Evolutionary conservation across 352 stramenopile genomes (phyloP).

Genomic region (Pythium biforme): DNA sequence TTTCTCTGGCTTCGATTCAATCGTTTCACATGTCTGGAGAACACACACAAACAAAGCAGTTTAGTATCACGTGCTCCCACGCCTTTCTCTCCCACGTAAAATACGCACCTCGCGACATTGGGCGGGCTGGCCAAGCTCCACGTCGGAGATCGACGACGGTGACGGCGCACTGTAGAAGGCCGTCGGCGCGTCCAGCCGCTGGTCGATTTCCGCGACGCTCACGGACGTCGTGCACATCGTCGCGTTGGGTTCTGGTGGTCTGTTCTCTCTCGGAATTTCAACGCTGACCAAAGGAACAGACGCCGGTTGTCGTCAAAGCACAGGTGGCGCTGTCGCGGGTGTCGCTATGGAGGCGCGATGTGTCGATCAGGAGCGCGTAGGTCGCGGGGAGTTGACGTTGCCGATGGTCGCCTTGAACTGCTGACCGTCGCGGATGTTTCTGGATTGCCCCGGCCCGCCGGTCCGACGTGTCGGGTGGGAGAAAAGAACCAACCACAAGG

Average conservation of each 20-base stretch:
- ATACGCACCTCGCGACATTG: constrained; percentile 9
- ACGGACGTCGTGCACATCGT: constrained; percentile 34
- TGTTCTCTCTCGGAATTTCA: not conserved
- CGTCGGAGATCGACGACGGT: constrained; percentile 64
- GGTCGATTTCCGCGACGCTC: constrained; percentile 27
- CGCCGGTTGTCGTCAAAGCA: not conserved
- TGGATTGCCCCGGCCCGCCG: constrained; percentile 10
- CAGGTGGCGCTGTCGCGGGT: not conserved
- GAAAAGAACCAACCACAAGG: constrained; percentile 12
- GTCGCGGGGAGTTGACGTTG: not conserved
- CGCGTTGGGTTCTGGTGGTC: not conserved
- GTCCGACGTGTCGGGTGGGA: constrained; percentile 1
- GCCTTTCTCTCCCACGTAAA: not conserved
- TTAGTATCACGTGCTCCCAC: not conserved
- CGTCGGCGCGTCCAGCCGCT: constrained; percentile 37
- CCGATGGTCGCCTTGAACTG: not conserved
- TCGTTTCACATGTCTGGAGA: not conserved
- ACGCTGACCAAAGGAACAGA: not conserved
- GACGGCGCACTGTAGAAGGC: constrained; percentile 35
- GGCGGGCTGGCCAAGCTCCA: constrained; percentile 33
- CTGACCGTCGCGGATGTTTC: constrained; percentile 10
- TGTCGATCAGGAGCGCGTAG: too few relatives aligned
- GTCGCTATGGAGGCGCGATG: not conserved
- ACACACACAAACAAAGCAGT: not conserved
- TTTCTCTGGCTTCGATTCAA: not conserved